Base-by-base conservation (phyloP, 192 early-diverging fungal genomes). In the Funneliformis geosporum region DNA sequence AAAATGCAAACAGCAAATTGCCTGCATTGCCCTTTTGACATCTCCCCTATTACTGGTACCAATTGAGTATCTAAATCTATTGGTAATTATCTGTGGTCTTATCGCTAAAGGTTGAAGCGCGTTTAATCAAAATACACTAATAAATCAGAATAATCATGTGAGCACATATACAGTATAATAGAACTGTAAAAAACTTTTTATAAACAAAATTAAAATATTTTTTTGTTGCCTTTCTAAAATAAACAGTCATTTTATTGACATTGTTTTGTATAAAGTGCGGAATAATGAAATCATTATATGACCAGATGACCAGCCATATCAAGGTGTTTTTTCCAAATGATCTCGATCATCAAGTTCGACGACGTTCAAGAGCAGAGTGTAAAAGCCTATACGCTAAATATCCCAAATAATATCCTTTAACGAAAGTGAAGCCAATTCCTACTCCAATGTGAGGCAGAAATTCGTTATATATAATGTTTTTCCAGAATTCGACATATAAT, bases 31-130 rank as follows among this genome's bases (percentile, higher is more conserved):
- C 85, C 98, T 99, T 82, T 94, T 91, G 82, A 97, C 96, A 66
- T 98, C 96, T 71, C 98, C 97, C 98, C 98, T 99, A 89, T 99
- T 99, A n/a, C 98, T 97, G 7, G 98, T 99, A 4, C 97, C 97
- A 69, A 99, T 85, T 62, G 96, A 96, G 81, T 97, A 99, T 80
- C 92, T 90, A 14, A 99, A 87, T 59, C 98, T 97, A 46, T 92
- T 92, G 25, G 94, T 97, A 81, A 99, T 97, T 5, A 90, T 97
- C 80, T 87, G 90, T 18, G 91, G 81, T 75, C 96, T 96, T 60
- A 97, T 87, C 1, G 95, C 95, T 62, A 94, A 77, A 12, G 85
- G 87, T 96, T 96, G 84, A 99, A 98, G 70, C 96, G 77, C 90
- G 88, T 83, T 89, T 90, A 3, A 88, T 87, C 75, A 97, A 96